Conservation (phyloP, 192 early-diverging fungal genomes). For the Borealophlyctis nickersoniae region DNA sequence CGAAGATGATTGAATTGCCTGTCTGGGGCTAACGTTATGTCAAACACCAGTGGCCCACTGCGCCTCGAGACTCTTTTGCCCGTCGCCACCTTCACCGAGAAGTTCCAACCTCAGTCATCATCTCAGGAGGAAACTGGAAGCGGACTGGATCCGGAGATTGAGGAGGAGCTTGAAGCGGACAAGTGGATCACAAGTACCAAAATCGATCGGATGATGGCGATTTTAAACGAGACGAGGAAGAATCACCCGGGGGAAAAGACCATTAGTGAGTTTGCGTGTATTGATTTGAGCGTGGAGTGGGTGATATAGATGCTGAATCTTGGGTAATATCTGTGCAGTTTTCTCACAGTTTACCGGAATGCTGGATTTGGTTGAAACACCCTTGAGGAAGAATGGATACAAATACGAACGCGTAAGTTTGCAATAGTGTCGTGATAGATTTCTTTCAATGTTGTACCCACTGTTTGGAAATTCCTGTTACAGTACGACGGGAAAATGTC, state of each 20-base stretch:
- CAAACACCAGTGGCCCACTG: constrained; percentile 12
- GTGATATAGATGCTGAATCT: too few species aligned
- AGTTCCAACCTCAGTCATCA: constrained; percentile 1
- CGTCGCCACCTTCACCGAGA: constrained; percentile 1
- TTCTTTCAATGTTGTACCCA: too few species aligned
- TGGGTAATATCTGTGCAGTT: too few species aligned
- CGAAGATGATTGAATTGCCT: neutral
- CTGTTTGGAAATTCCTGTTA: too few species aligned
- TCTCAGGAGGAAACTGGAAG: constrained; percentile 14
- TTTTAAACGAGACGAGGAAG: constrained; percentile 13
- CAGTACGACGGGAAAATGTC: constrained; percentile 34
- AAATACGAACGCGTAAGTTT: constrained; percentile 19
- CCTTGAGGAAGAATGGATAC: constrained; percentile 23
- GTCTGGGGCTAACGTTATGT: neutral
- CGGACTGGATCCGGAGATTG: constrained; percentile 24
- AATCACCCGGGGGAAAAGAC: constrained; percentile 16
- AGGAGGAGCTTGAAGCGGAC: constrained; percentile 9
- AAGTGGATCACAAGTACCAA: constrained; percentile 7
- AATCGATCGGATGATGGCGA: constrained; percentile 7
- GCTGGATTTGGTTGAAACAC: constrained; percentile 36
- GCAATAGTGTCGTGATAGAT: constrained; percentile 1
- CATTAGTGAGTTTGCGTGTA: constrained; percentile 14
- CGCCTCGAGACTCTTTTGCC: constrained; percentile 17
- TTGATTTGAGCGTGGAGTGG: too few species aligned
- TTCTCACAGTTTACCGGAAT: constrained; percentile 45